Evolutionary conservation across 495 filamentous ascomycete genomes (phyloP).

Genomic region (Cenococcum geophilum): DNA sequence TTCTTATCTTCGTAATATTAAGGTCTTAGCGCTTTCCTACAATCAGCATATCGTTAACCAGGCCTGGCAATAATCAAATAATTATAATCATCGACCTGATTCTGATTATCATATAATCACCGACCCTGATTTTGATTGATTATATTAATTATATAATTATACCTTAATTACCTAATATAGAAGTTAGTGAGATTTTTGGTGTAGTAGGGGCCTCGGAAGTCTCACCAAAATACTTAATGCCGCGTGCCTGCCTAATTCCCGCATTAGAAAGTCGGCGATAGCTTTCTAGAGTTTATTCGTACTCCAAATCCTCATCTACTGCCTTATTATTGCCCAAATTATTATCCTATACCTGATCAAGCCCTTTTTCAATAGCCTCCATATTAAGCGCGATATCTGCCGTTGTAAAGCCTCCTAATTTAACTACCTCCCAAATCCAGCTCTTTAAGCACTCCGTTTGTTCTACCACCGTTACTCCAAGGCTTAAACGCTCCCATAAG

Average conservation of each 20-base stretch:
- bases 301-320: background rate
- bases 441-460: background rate
- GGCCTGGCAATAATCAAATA: background rate
- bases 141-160: too few species aligned
- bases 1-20: too few species aligned
- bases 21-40: too few species aligned
- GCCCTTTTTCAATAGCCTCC: background rate
- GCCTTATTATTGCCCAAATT: background rate
- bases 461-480: background rate
- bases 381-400: background rate
- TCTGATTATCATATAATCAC: too few species aligned
- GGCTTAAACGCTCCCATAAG: background rate
- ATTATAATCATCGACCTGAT: background rate
- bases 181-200: background rate
- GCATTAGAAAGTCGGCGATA: too few species aligned
- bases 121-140: too few species aligned
- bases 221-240: background rate
- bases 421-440: background rate
- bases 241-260: too few species aligned
- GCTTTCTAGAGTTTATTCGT: too few species aligned
- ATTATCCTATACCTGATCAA: background rate
- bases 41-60: too few species aligned
- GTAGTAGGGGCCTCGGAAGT: too few species aligned
- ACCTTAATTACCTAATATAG: too few species aligned
- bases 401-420: background rate